These are phyloP conservation scores for Penicillium janthinellum DNA, from an alignment of 2,329 filamentous ascomycete genomes.

Conservation along the genomic window DNA sequence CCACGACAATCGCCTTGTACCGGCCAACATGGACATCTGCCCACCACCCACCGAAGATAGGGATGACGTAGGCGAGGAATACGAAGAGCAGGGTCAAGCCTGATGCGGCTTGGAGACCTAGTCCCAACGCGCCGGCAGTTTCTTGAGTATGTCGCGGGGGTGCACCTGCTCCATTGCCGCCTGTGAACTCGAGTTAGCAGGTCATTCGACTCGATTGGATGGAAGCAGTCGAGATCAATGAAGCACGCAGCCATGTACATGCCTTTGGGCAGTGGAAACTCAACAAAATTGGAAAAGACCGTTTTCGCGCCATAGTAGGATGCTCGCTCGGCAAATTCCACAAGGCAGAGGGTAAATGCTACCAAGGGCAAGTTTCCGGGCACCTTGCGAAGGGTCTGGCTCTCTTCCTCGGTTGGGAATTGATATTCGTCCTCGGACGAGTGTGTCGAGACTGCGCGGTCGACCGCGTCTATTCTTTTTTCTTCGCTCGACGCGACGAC, in stretches of 20 bases:
- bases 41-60: conserved; percentile 48
- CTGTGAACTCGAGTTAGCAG: neutral
- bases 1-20: conserved; percentile 40
- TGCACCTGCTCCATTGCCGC: conserved; percentile 32
- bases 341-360: conserved; percentile 60
- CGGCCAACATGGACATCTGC: conserved; percentile 30
- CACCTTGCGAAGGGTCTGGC: conserved; percentile 49
- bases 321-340: conserved; percentile 63
- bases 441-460: neutral
- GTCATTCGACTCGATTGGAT: neutral
- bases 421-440: conserved; percentile 30
- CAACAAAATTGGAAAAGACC: conserved; percentile 64
- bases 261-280: conserved; percentile 59
- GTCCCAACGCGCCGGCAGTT: conserved; percentile 60
- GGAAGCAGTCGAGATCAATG: too few species aligned
- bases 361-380: conserved; percentile 55
- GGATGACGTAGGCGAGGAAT: conserved; percentile 61
- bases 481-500: neutral
- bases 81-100: conserved; percentile 53
- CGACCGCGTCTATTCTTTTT: neutral
- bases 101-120: conserved; percentile 57
- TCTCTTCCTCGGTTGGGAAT: conserved; percentile 52
- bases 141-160: conserved; percentile 34
- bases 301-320: conserved; percentile 62
- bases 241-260: neutral